Conservation (phyloP, 352 stramenopile genomes). For the Thalassiosira livingstoniorum region DNA sequence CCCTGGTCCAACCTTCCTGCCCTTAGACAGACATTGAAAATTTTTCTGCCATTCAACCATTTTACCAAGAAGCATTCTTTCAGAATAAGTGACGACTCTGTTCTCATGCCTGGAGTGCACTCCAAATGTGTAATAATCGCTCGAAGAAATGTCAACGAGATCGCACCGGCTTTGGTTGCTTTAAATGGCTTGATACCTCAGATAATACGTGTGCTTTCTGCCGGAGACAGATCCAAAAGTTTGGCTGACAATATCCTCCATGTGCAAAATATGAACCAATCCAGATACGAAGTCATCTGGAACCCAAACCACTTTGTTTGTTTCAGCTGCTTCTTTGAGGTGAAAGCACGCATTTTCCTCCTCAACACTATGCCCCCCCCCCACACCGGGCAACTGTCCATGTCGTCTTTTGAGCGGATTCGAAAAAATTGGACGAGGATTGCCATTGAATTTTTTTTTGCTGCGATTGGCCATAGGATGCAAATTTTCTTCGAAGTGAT, state of each 20-base stretch:
- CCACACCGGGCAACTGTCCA: too few relatives aligned
- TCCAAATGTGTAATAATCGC: background rate
- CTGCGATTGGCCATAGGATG: too few relatives aligned
- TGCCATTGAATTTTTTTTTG: too few relatives aligned
- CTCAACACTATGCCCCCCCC: too few relatives aligned
- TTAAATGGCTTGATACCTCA: background rate
- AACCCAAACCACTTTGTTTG: background rate
- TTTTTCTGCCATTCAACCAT: too few relatives aligned
- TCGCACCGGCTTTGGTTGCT: background rate
- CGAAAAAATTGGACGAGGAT: too few relatives aligned
- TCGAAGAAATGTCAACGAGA: background rate
- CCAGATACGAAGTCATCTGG: background rate
- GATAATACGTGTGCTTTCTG: background rate
- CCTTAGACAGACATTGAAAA: too few relatives aligned
- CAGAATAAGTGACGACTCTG: too few relatives aligned
- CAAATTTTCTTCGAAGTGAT: too few relatives aligned
- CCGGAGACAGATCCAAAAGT: background rate
- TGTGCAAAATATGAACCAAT: background rate
- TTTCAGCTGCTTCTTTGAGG: background rate
- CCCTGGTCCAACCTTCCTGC: too few relatives aligned
- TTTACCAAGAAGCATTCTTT: too few relatives aligned
- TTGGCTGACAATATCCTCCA: background rate
- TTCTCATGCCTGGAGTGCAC: background rate
- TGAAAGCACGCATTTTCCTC: background rate
- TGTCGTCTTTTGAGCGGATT: too few relatives aligned